Percentiles rank a stretch among this genome's conserved stretches.
phyloP scores from a whole-genome alignment of 352 stramenopile genomes.

The Globisporangium radiosum region DNA sequence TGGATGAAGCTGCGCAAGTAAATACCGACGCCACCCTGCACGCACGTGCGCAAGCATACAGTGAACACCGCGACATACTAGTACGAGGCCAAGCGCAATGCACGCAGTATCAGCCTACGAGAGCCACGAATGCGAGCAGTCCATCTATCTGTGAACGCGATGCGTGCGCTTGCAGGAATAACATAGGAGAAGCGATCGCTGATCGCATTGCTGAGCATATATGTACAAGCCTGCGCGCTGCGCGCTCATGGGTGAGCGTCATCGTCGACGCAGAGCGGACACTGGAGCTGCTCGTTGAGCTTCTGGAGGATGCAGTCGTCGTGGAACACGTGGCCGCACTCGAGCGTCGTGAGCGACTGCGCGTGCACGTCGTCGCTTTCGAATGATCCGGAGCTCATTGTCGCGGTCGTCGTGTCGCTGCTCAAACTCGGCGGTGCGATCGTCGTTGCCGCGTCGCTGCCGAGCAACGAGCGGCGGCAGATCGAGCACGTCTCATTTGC shows the following conservation, averaged over 20 bases:
- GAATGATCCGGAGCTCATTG: conserved; percentile 13
- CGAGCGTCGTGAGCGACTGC: conserved; percentile 61
- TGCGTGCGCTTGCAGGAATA: too few relatives aligned
- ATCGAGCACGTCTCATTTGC: conserved; percentile 46
- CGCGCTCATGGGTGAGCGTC: not conserved
- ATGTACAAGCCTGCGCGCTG: too few relatives aligned
- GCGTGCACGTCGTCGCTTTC: conserved; percentile 22
- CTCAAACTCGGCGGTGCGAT: conserved; percentile 28
- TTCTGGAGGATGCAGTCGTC: conserved; percentile 84
- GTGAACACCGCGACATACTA: too few relatives aligned
- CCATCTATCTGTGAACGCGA: too few relatives aligned
- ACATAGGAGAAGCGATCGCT: too few relatives aligned
- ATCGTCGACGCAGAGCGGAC: conserved; percentile 41
- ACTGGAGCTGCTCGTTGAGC: conserved; percentile 65
- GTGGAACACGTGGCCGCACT: conserved; percentile 81
- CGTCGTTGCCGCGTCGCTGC: conserved; percentile 19
- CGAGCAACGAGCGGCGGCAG: conserved; percentile 36
- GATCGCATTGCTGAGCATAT: too few relatives aligned
- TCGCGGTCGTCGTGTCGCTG: conserved; percentile 12
- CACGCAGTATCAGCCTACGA: too few relatives aligned
- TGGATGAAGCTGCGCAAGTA: too few relatives aligned
- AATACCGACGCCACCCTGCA: too few relatives aligned
- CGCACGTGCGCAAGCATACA: too few relatives aligned
- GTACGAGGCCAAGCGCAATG: too few relatives aligned
- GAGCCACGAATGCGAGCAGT: too few relatives aligned